These are phyloP conservation scores for Hapsidospora chrysogenum DNA, from an alignment of 495 filamentous ascomycete species.

Conservation along the genomic window DNA sequence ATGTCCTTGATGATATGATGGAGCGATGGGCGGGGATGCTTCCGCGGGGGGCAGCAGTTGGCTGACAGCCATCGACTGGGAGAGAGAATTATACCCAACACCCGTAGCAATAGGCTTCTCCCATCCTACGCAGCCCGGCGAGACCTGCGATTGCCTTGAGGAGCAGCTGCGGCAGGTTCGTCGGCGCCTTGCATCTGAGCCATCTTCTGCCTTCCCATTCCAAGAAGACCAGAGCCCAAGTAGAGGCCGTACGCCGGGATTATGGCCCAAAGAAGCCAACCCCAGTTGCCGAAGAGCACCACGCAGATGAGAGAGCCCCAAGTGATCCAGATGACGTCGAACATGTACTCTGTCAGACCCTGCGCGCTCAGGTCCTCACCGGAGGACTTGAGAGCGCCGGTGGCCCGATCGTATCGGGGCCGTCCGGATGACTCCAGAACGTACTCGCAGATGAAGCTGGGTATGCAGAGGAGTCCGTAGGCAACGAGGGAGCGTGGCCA, in stretches of 20 bases:
- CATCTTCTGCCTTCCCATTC: slow-evolving; percentile 44
- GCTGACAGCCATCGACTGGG: slow-evolving; percentile 1
- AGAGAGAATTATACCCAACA: background rate
- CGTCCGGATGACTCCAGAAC: slow-evolving; percentile 71
- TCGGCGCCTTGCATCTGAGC: slow-evolving; percentile 29
- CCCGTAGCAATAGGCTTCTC: no score
- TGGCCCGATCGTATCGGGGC: slow-evolving; percentile 45
- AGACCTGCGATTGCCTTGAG: slow-evolving; percentile 2
- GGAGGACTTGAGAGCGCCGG: slow-evolving; percentile 49
- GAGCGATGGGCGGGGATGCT: slow-evolving; percentile 39
- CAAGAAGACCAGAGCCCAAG: slow-evolving; percentile 49
- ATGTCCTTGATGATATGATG: slow-evolving; percentile 41
- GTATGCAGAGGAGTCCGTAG: slow-evolving; percentile 57
- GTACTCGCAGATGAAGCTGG: slow-evolving; percentile 62
- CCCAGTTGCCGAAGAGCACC: slow-evolving; percentile 54
- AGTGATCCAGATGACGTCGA: slow-evolving; percentile 88
- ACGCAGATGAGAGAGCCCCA: slow-evolving; percentile 52
- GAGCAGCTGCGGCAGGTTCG: slow-evolving; percentile 10
- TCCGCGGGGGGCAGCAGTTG: slow-evolving; percentile 14
- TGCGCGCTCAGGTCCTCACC: slow-evolving; percentile 83
- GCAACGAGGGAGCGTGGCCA: slow-evolving; percentile 47
- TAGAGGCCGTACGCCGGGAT: slow-evolving; percentile 56
- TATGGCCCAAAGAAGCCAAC: slow-evolving; percentile 57
- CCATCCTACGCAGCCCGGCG: slow-evolving; percentile 2
- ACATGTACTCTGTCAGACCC: slow-evolving; percentile 93